Base-by-base conservation (phyloP, 257 asterid species). In the Dorcoceras hygrometricum region DNA sequence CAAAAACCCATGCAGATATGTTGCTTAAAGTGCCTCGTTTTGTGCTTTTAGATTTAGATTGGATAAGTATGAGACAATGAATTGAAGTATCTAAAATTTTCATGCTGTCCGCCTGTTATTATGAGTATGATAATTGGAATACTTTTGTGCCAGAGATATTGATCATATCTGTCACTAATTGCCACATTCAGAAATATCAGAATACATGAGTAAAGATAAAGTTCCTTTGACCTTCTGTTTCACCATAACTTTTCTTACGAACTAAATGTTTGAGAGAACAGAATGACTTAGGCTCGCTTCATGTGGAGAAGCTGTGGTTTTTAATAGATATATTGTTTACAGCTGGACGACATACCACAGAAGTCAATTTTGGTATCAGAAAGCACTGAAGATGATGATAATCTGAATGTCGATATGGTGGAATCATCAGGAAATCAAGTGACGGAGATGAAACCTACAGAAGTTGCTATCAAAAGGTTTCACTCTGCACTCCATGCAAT, bases 381-480 rank as follows among this genome's bases (percentile, higher is more conserved):
- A 79, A 78, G 29, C 62, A 75, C 39, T 36, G 77, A 67, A 25
- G 68, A 31, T 10, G 39, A 59, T 56, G 62, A n/a, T n/a, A 4
- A 55, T 62, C 56, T 69, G 67, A 77, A 66, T 61, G 75, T 23
- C 54, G 82, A 75, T 43, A 75, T 75, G 23, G 39, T 23, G 31
- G 86, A 79, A 67, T 79, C 73, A 70, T 72, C 79, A 53, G 76
- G 5, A 31, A 26, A 48, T 71, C 86, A 80, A 76, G 63, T 65
- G 58, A 62, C 56, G 20, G 82, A 60, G 65, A 55, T 57, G 57
- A 65, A 68, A 78, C 65, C 75, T 62, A 57, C 65, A 58, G 84
- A 60, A 73, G 59, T 68, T 54, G 67, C 71, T 43, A 29, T 70
- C 55, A 28, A 59, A 20, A 74, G 95, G 91, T 87, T 69, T 60